A percentile compares a stretch with the other conserved stretches of the same genome.
These are phyloP conservation scores for Usnea hakonensis DNA, from an alignment of 495 filamentous ascomycete species.

Conservation along the genomic window DNA sequence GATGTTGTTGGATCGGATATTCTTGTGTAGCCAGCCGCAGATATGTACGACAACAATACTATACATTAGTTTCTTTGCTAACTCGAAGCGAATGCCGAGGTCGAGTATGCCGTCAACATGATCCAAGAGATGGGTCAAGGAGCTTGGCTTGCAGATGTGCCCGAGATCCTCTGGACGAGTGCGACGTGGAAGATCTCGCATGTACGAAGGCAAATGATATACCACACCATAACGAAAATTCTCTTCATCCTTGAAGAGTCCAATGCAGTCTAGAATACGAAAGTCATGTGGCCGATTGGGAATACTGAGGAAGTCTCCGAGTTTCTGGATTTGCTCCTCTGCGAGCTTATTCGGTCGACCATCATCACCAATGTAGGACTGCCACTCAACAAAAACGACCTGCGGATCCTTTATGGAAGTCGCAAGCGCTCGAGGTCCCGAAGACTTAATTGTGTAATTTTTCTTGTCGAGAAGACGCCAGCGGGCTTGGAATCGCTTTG, in stretches of 20 bases:
- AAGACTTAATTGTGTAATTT: neutral
- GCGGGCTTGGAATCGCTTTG: neutral
- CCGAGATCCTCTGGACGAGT: neutral
- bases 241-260: neutral
- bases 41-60: neutral
- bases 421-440: neutral
- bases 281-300: neutral
- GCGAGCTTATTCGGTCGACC: neutral
- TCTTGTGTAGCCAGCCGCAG: neutral
- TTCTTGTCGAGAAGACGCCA: neutral
- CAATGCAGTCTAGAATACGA: neutral
- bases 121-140: neutral
- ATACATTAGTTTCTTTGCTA: neutral
- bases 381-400: neutral
- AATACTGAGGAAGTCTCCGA: neutral
- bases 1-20: neutral
- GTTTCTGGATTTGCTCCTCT: neutral
- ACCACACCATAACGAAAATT: neutral
- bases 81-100: neutral
- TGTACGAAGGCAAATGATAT: neutral
- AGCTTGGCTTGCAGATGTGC: neutral
- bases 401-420: neutral
- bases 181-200: neutral
- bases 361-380: neutral
- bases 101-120: neutral